Evolutionary conservation across 768 basidiomycete genomes (phyloP).

Genomic region (Trametes punicea): DNA sequence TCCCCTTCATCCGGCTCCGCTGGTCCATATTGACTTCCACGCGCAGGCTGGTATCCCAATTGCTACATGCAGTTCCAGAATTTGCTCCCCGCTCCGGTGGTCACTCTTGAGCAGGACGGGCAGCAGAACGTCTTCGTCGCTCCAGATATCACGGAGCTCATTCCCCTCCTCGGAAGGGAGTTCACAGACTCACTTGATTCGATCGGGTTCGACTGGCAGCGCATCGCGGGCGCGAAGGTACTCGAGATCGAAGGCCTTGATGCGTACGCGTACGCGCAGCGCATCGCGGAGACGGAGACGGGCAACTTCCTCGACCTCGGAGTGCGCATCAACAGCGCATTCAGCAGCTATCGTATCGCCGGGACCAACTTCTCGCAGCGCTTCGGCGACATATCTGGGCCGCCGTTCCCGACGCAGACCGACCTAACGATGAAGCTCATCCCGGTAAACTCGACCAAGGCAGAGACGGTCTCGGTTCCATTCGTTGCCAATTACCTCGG

Average conservation of each 20-base stretch:
- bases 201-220: conserved; percentile 54
- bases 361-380: conserved; percentile 52
- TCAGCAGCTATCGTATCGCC: conserved; percentile 49
- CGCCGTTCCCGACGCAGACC: conserved; percentile 43
- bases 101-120: conserved; percentile 48
- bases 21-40: too few relatives aligned
- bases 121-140: conserved; percentile 45
- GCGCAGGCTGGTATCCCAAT: conserved; percentile 50
- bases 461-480: conserved; percentile 51
- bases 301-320: conserved; percentile 65
- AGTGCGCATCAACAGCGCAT: conserved; percentile 59
- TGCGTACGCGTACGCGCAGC: conserved; percentile 53
- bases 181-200: conserved; percentile 46
- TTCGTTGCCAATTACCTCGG: conserved; percentile 50
- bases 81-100: conserved; percentile 53
- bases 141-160: conserved; percentile 51
- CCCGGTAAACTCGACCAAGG: conserved; percentile 41
- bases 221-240: conserved; percentile 58
- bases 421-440: conserved; percentile 48
- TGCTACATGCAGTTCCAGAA: conserved; percentile 49
- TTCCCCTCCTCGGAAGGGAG: conserved; percentile 42
- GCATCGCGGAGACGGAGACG: conserved; percentile 54
- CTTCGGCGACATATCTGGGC: conserved; percentile 54
- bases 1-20: background rate
- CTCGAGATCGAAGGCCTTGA: conserved; percentile 50